Evolutionary conservation across 805 yeast species (phyloP).

Genomic region (Barnettozyma wickerhamii): DNA sequence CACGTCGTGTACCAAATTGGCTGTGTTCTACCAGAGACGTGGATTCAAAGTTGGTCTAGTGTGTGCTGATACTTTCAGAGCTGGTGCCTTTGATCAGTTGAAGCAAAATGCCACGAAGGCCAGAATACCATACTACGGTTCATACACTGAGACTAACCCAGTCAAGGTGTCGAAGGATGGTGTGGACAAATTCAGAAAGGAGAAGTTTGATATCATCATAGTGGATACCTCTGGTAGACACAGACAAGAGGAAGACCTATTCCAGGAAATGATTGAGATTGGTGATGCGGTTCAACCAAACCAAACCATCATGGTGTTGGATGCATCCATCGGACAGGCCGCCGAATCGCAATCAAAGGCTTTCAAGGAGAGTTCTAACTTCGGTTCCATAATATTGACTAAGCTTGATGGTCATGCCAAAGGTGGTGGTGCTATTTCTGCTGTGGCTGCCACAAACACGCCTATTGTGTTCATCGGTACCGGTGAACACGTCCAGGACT

Average conservation of each 20-base stretch:
- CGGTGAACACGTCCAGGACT: conserved; percentile 93
- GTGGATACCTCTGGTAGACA: conserved; percentile 99
- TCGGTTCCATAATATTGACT: conserved; percentile 92
- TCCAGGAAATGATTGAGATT: conserved; percentile 93
- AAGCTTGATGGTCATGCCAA: conserved; percentile 99
- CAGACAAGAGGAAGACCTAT: conserved; percentile 87
- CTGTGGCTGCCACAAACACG: conserved; percentile 94
- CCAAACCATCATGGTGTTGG: conserved; percentile 96
- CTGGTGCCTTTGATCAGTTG: conserved; percentile 98
- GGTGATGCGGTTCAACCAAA: conserved; percentile 85
- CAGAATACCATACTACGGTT: conserved; percentile 89
- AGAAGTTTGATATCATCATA: conserved; percentile 86
- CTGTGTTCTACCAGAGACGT: conserved; percentile 88
- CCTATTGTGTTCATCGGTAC: conserved; percentile 97
- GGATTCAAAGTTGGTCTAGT: conserved; percentile 95
- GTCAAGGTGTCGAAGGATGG: conserved; percentile 89
- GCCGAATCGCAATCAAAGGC: conserved; percentile 95
- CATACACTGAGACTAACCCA: conserved; percentile 94
- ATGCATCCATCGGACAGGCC: conserved; percentile 97
- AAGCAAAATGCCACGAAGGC: conserved; percentile 97
- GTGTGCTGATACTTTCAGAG: conserved; percentile 99
- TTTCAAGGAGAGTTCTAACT: conserved; percentile 86
- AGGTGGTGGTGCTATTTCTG: conserved; percentile 99
- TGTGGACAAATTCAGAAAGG: conserved; percentile 85
- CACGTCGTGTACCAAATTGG: conserved; percentile 93